These are phyloP conservation scores for Hemileia vastatrix DNA, from an alignment of 1,284 basidiomycete genomes.

Conservation along the genomic window DNA sequence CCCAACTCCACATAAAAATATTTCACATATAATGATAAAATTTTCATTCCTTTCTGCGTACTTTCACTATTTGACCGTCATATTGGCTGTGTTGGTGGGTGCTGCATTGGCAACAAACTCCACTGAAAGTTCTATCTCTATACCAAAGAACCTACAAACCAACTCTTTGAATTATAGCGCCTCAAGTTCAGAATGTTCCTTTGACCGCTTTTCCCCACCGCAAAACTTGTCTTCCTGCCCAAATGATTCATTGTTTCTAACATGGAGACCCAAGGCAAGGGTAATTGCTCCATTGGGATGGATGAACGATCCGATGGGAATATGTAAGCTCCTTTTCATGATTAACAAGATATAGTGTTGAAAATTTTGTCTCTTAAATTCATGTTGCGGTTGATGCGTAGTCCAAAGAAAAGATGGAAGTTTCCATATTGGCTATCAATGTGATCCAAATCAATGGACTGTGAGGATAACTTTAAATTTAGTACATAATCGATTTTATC, in stretches of 20 bases:
- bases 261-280: conserved; percentile 29
- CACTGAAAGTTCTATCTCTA: no score
- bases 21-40: no score
- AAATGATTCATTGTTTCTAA: conserved; percentile 28
- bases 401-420: conserved; percentile 27
- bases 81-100: no score
- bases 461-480: conserved; percentile 7
- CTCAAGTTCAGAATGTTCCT: conserved; percentile 1
- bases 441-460: conserved; percentile 20
- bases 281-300: conserved; percentile 31
- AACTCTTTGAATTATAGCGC: no score
- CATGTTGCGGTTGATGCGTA: no score
- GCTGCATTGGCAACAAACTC: no score
- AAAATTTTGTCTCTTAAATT: no score
- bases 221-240: conserved; percentile 25
- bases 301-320: conserved; percentile 34
- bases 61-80: no score
- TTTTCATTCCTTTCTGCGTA: no score
- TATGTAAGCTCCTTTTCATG: conserved; percentile 22
- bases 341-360: neutral
- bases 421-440: conserved; percentile 31
- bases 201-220: conserved; percentile 21
- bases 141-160: no score
- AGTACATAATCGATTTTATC: neutral
- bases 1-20: no score